Evolutionary conservation across 306 rosid species (phyloP), one percentile per base, ranked within the genome.

Genomic region (Prunus mume): DNA sequence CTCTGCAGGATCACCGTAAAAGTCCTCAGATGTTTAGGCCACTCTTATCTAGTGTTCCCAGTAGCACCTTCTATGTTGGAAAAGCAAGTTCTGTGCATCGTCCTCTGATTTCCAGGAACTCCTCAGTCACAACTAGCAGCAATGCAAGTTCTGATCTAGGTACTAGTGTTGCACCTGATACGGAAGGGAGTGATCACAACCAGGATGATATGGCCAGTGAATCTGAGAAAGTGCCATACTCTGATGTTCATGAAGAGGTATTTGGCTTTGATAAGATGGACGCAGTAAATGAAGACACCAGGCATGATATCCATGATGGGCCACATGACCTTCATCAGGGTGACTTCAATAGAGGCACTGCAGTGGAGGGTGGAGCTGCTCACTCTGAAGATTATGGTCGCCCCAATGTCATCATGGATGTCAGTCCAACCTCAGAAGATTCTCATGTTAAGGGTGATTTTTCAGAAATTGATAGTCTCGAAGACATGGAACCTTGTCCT

Each of bases 11-110:
- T 80, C 82, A 83, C 49, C 83, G 87, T 30, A 92, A 87, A 85
- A 88, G 79, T 75, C 96, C 96, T 74, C 93, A 88, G 55, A 92
- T 92, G 97, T 92, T 92, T 84, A 84, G 96, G 88, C 97, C 96
- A 28, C 97, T 92, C 70, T 78, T 92, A 82, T 92, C 97, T 20
- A 92, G 97, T 86, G 97, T 90, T 71, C 97, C 96, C 5, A 92
- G 92, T 75, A 88, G 91, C 62, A 84, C 93, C 65, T 89, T 92
- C 78, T 87, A 87, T 77, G 87, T 64, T 73, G 97, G 96, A 45
- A 91, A 87, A 83, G 74, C 86, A 79, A 92, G 77, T 80, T 84
- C 97, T 73, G 79, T 43, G 18, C 86, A 92, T 9, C 91, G 80
- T 69, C 81, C 96, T 76, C 84, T 92, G 83, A 85, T 88, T 65